Evolutionary conservation across 805 yeast genomes (phyloP).

Genomic region (Wickerhamomyces queroliae): DNA sequence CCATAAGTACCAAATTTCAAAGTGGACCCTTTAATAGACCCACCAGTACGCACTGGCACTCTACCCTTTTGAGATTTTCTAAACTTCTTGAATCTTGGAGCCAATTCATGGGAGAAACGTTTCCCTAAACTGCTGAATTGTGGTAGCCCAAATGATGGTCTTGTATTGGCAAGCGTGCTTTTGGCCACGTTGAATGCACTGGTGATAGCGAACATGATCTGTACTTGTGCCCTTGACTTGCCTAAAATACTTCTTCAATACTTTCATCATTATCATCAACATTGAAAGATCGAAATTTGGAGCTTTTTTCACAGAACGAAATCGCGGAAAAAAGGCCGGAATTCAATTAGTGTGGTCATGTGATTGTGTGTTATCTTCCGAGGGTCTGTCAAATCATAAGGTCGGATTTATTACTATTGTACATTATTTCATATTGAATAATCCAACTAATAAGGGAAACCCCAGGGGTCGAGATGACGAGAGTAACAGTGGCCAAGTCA

Average conservation of each 20-base stretch:
- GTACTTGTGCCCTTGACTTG: neutral
- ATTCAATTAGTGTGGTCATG: too few species aligned
- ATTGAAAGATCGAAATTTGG: neutral
- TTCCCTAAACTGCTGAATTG: conserved; percentile 10
- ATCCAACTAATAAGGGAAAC: too few species aligned
- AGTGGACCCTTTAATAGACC: conserved; percentile 84
- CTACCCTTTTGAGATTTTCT: conserved; percentile 89
- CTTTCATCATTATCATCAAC: too few species aligned
- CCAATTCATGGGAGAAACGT: conserved; percentile 23
- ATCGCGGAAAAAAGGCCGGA: too few species aligned
- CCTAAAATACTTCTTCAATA: neutral
- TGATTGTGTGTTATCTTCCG: too few species aligned
- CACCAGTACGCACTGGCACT: conserved; percentile 91
- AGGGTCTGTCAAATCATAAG: too few species aligned
- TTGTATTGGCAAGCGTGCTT: neutral
- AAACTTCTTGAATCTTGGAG: conserved; percentile 23
- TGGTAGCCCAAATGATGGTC: neutral
- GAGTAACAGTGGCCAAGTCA: too few species aligned
- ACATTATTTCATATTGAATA: too few species aligned
- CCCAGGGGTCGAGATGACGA: too few species aligned
- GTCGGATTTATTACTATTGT: too few species aligned
- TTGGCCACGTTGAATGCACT: neutral
- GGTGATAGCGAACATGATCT: neutral
- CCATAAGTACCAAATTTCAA: conserved; percentile 82
- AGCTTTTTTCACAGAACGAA: too few species aligned